Evolutionary conservation across 139 green algal genomes (phyloP), one percentile per base, ranked within the genome.

Genomic region (Zygnema circumcarinatum): DNA sequence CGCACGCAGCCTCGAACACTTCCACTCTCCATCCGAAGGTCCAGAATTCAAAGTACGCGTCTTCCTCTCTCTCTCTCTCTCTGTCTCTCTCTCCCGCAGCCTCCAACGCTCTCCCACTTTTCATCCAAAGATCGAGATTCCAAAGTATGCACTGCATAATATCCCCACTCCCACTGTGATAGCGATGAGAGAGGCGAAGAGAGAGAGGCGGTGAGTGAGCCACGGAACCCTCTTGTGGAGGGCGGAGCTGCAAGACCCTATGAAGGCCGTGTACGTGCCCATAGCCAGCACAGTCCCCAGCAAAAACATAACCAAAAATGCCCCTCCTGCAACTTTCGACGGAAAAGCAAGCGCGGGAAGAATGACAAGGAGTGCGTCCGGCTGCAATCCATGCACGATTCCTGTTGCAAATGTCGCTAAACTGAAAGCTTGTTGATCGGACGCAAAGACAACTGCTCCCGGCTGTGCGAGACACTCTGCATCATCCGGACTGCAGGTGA

Each of bases 321-420:
- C 92, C 1, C 95, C 84, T 1, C 96, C 95, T 2, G 95, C 96
- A 29, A 94, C 74, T 89, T 96, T 96, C 38, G 95, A 97, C 67
- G 97, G 96, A 41, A 99, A 92, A 11, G 97, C 94, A 67, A 99
- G 90, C 0, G 97, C 97, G 0, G 97, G 97, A 2, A 99, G 93
- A 35, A 99, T 94, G 16, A 99, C 94, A 73, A 99, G 98, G 29
- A 99, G 92, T 0, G 97, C 96, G 82, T 99, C 97, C 1, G 97
- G 97, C 86, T 98, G 96, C 67, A 99, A 91, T 1, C 97, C 97
- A 84, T 98, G 98, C 40, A 99, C 93, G 74, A 99, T 96, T 69
- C 97, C 97, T 2, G 96, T 98, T 36, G 92, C 93, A 88, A 91
- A 93, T 0, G 96, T 98, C 47, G 93, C 94, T 35, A 94, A 76